phyloP scores from a whole-genome alignment of 495 filamentous ascomycete genomes.

The Daldinia vernicosa region DNA sequence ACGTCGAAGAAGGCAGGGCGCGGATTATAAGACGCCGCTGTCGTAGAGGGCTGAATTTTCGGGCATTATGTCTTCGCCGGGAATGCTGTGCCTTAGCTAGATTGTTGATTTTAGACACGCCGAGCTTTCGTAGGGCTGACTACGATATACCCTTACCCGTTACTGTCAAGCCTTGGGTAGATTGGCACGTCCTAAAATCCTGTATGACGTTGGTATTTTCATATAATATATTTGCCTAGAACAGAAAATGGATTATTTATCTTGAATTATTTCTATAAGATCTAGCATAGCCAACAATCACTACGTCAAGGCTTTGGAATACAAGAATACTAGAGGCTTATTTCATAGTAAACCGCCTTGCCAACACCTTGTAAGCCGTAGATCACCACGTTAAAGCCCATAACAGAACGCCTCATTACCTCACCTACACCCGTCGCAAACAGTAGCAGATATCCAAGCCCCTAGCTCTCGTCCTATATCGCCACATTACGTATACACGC shows the following conservation, averaged over 20 bases:
- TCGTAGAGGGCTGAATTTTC: background rate
- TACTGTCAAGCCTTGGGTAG: background rate
- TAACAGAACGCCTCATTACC: background rate
- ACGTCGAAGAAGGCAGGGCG: background rate
- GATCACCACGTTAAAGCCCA: background rate
- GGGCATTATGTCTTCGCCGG: background rate
- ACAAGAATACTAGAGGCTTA: background rate
- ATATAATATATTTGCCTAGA: background rate
- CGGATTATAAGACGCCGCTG: background rate
- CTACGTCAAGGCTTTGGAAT: background rate
- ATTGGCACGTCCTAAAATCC: background rate
- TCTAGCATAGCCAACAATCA: background rate
- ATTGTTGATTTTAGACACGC: background rate
- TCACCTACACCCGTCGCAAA: background rate
- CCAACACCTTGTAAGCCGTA: background rate
- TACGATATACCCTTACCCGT: background rate
- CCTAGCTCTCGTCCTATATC: background rate
- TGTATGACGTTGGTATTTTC: background rate
- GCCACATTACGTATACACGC: constrained; percentile 54
- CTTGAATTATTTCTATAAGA: background rate
- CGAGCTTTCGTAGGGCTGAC: background rate
- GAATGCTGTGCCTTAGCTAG: background rate
- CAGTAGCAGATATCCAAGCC: background rate
- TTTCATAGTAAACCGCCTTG: background rate
- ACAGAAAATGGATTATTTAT: background rate